A percentile compares a stretch with the other conserved stretches of the same genome.
These are phyloP conservation scores for Psilocybe subaeruginosa DNA, from an alignment of 768 basidiomycete genomes.

Conservation along the genomic window DNA sequence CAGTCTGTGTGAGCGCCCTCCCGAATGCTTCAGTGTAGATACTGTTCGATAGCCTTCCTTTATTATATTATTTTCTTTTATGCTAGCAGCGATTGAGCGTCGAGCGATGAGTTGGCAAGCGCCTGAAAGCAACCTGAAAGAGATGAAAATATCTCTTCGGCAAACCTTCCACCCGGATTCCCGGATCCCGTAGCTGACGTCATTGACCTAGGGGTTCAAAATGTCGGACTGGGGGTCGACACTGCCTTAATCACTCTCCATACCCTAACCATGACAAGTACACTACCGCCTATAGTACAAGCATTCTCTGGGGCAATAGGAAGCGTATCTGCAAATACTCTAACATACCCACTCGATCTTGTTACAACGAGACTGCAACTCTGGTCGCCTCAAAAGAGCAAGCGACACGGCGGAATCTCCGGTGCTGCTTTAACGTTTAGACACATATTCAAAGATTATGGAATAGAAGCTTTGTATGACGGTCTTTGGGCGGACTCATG, in stretches of 20 bases:
- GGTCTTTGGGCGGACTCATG: constrained; percentile 55
- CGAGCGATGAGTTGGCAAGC: no score
- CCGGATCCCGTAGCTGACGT: background rate
- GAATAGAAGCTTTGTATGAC: constrained; percentile 50
- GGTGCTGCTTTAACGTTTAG: constrained; percentile 41
- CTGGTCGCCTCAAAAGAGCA: constrained; percentile 28
- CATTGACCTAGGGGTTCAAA: background rate
- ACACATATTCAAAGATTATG: constrained; percentile 40
- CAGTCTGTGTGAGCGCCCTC: no score
- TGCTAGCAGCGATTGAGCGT: no score
- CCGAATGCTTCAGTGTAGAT: no score
- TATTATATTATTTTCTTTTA: no score
- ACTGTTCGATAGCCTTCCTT: no score
- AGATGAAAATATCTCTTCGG: no score
- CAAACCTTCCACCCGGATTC: background rate
- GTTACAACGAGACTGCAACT: constrained; percentile 54
- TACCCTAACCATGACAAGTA: constrained; percentile 49
- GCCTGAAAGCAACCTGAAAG: no score
- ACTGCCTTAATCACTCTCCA: background rate
- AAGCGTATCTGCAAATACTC: constrained; percentile 52
- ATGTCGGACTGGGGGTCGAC: background rate
- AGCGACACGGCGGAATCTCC: constrained; percentile 24
- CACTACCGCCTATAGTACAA: constrained; percentile 61
- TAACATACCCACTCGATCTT: constrained; percentile 64
- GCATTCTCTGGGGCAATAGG: constrained; percentile 61